Conservation (phyloP, 2,329 filamentous ascomycete species). For the Nigrograna mackinnonii region DNA sequence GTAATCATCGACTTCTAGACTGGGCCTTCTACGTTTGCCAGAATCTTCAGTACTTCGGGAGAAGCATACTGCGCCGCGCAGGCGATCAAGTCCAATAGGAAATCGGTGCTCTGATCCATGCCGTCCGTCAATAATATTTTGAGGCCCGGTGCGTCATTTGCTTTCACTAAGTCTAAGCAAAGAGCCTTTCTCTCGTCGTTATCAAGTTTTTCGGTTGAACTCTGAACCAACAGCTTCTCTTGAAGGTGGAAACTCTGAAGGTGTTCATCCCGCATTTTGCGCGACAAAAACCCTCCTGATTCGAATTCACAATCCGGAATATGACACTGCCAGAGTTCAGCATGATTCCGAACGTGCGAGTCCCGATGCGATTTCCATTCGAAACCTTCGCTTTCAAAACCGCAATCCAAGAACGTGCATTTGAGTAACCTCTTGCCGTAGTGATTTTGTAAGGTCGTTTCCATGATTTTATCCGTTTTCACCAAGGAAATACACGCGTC, state of each 20-base stretch:
- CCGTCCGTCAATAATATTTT: conserved; percentile 1
- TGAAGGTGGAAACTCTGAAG: conserved; percentile 3
- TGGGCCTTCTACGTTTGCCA: neutral
- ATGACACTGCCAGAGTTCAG: neutral
- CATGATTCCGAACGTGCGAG: neutral
- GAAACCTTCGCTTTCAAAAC: neutral
- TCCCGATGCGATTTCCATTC: neutral
- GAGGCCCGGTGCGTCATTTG: neutral
- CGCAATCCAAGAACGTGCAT: conserved; percentile 18
- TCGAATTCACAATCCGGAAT: conserved; percentile 10
- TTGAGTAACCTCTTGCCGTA: conserved; percentile 19
- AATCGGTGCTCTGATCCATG: neutral
- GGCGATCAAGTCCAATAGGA: neutral
- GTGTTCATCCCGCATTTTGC: conserved; percentile 22
- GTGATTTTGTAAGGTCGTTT: conserved; percentile 1
- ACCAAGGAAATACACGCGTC: neutral
- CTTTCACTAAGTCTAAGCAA: neutral
- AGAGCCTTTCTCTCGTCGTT: neutral
- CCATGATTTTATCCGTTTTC: conserved; percentile 1
- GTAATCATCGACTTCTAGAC: neutral
- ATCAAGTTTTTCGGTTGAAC: conserved; percentile 1
- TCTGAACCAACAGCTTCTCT: neutral
- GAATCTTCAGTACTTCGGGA: conserved; percentile 1
- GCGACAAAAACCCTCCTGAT: conserved; percentile 19
- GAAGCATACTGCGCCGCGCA: neutral